Conservation (phyloP, 345 rosid genomes). For the Populus simonii region DNA sequence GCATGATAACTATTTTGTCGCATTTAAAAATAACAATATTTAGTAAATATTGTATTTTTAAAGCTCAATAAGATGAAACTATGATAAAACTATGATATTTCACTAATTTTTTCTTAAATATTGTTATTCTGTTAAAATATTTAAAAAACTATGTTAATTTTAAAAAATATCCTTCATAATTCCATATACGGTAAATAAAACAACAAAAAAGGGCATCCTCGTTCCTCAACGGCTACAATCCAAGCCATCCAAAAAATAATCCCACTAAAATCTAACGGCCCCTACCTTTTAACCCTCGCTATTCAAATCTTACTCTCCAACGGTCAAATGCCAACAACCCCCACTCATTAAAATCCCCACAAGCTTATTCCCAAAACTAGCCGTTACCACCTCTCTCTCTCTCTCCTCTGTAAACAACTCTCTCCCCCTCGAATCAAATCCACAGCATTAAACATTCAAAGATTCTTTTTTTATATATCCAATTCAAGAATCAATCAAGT, state of each 20-base stretch:
- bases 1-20: no score
- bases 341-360: neutral
- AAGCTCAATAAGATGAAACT: no score
- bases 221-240: slow-evolving; percentile 11
- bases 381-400: slow-evolving; percentile 12
- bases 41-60: no score
- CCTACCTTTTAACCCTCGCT: neutral
- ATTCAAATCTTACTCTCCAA: slow-evolving; percentile 7
- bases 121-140: no score
- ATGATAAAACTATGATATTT: no score
- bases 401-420: neutral
- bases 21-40: no score
- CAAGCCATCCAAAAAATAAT: neutral
- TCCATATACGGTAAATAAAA: neutral
- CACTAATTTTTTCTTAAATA: no score
- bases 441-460: neutral
- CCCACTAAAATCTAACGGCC: slow-evolving; percentile 9
- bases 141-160: no score
- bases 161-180: neutral
- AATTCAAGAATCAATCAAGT: neutral
- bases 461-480: neutral
- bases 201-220: neutral
- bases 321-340: slow-evolving; percentile 6
- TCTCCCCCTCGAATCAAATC: neutral
- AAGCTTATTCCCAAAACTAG: slow-evolving; percentile 7